Base-by-base conservation (phyloP, 2,329 filamentous ascomycete genomes). In the Claviceps sp. region DNA sequence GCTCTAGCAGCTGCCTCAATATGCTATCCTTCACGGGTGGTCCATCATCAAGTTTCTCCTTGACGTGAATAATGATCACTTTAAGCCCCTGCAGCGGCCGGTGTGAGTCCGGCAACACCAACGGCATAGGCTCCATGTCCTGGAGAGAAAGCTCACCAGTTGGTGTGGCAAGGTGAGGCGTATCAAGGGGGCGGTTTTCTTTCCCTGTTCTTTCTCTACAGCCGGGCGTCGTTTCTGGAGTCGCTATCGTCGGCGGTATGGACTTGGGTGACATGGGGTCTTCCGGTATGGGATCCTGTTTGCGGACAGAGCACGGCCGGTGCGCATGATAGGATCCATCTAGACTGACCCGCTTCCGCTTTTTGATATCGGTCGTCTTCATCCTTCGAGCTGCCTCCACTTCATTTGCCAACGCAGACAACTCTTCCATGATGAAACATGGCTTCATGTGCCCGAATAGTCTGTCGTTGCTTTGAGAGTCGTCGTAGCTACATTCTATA, bases 401-500 rank as follows among this genome's bases (percentile, higher is more conserved):
- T 62, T 88, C 81, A 2, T 70, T 70, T 0, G 88, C 90, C 2
- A 98, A 75, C 0, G 71, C 75, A 37, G 74, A 73, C 53, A 98
- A 73, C 66, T 98, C 93, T 45, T 85, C 79, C 23, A 91, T 80
- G 13, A 98, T 69, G 64, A 88, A 93, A 0, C 82, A 75, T 0
- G 93, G 93, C 39, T 88, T 87, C 14, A 98, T 72, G 60, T 98
- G 93, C 0, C 93, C 93, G 57, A 89, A 98, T 0, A 98, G 74
- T 0, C 83, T 79, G 48, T 85, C 82, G 54, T 93, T 83, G 22
- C 80, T 76, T 60, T 89, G 85, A 7, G 79, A 79, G 64, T 96
- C 85, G 55, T 88, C 86, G 65, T 91, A 98, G 55, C 88, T 95
- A 66, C 91, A 97, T 71, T 98, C 93, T 59, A 98, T 94, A 62